Base-by-base conservation (phyloP, 306 rosid species). In the Cicer arietinum region DNA sequence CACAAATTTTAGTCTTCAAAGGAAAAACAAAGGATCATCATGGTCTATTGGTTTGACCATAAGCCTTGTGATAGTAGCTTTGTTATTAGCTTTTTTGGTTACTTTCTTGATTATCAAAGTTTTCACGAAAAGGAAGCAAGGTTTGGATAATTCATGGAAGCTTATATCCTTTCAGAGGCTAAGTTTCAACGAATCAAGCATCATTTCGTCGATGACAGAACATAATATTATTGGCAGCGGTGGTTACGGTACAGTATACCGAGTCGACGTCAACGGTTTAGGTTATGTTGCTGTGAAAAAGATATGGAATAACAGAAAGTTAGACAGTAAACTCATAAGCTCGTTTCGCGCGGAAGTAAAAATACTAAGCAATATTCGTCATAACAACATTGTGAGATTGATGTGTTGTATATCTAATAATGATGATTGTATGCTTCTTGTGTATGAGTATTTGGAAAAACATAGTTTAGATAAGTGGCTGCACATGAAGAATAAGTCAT, bases 41-140 rank as follows among this genome's bases (percentile, higher is more conserved):
- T 74, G 64, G 18, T 82, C 84, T 75, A 77, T 86, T 78, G 86
- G 84, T 51, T 80, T 88, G 84, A 77, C 88, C 59, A 54, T 90
- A 64, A 7, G 83, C n/a, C 81, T 85, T 39, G 80, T 65, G 10
- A 2, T 66, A 1, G 64, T 50, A 8, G 67, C 73, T 9, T 67
- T 51, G 20, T 13, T 84, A 22, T n/a, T 80, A 59, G 76, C 51
- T 47, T 22, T 74, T 52, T 12, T 51, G 17, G 64, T 52, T 11
- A 14, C 67, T 67, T 22, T 74, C 44, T 50, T 80, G 80, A 59
- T 74, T 50, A 16, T 59, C 18, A 80, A 69, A 61, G 35, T 60
- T 59, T 17, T 40, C 64, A 80, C 62, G 16, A 80, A 80, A 75
- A 74, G 80, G 30, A 67, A 74, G 59, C 50, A 59, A 6, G 59